phyloP scores from a whole-genome alignment of 352 stramenopile genomes.

The Aphanomyces stellatus region DNA sequence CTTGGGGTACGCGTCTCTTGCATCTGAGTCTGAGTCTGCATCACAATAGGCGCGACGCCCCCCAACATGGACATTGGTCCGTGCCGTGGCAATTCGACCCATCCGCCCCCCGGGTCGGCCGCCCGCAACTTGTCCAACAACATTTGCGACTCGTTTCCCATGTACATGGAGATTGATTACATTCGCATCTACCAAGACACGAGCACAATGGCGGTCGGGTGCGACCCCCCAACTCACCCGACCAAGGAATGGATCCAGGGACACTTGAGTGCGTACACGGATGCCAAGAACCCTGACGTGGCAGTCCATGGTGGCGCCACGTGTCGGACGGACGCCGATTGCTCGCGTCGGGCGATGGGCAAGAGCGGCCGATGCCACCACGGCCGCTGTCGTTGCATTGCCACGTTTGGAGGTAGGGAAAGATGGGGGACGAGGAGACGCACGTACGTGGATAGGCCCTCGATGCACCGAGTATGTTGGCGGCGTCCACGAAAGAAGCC shows the following conservation, averaged over 20 bases:
- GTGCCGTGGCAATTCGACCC: slow-evolving; percentile 43
- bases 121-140: slow-evolving; percentile 31
- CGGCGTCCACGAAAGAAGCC: not conserved
- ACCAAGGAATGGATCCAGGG: slow-evolving; percentile 30
- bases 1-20: slow-evolving; percentile 66
- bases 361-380: not conserved
- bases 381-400: not conserved
- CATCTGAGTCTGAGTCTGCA: slow-evolving; percentile 33
- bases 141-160: slow-evolving; percentile 67
- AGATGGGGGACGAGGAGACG: too few species aligned
- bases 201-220: not conserved
- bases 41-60: slow-evolving; percentile 25
- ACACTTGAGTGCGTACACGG: slow-evolving; percentile 26
- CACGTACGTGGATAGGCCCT: not conserved
- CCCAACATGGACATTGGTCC: slow-evolving; percentile 38
- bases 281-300: slow-evolving; percentile 23
- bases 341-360: not conserved
- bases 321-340: slow-evolving; percentile 26
- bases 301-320: slow-evolving; percentile 25
- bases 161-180: slow-evolving; percentile 84
- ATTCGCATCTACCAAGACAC: slow-evolving; percentile 42
- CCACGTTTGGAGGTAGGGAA: too few species aligned
- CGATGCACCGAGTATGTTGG: not conserved
- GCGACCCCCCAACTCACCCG: slow-evolving; percentile 21
- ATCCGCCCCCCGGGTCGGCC: slow-evolving; percentile 15